Evolutionary conservation across 768 basidiomycete genomes (phyloP).

Genomic region (Leccinum barrowsii): DNA sequence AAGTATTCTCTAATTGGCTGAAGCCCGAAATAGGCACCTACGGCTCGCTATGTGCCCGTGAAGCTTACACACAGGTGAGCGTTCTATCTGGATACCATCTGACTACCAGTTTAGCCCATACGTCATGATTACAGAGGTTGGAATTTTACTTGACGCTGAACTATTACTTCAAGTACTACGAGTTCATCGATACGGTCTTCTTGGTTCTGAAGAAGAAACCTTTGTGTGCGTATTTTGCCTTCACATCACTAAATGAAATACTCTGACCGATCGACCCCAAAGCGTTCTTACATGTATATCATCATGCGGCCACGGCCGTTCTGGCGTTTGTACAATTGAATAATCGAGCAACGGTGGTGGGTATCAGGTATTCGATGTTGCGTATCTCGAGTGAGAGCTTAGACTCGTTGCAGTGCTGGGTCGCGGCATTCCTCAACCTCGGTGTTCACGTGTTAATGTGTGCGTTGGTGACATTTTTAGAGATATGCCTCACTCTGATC

Average conservation of each 20-base stretch:
- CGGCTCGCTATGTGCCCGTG: slow-evolving; percentile 65
- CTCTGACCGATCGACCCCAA: background rate
- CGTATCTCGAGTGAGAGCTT: background rate
- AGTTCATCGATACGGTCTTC: slow-evolving; percentile 93
- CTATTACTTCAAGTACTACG: slow-evolving; percentile 96
- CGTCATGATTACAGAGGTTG: slow-evolving; percentile 51
- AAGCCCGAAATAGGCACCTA: slow-evolving; percentile 73
- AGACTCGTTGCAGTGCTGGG: slow-evolving; percentile 68
- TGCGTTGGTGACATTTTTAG: slow-evolving; percentile 34
- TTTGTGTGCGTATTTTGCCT: slow-evolving; percentile 53
- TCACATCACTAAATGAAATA: background rate
- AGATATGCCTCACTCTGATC: background rate
- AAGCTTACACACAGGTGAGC: slow-evolving; percentile 83
- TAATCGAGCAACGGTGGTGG: slow-evolving; percentile 82
- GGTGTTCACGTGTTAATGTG: slow-evolving; percentile 95
- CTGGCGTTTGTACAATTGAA: slow-evolving; percentile 92
- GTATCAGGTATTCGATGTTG: slow-evolving; percentile 26
- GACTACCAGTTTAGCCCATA: background rate
- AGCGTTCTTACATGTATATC: slow-evolving; percentile 98
- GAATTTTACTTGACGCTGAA: slow-evolving; percentile 96
- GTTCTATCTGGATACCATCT: background rate
- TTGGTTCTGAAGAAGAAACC: slow-evolving; percentile 97
- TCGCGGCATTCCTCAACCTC: slow-evolving; percentile 84
- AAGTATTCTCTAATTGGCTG: slow-evolving; percentile 76
- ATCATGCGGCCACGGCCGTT: slow-evolving; percentile 92